phyloP scores from a whole-genome alignment of 1,139 yeast genomes.

The Entelexis sorbosivorans region DNA sequence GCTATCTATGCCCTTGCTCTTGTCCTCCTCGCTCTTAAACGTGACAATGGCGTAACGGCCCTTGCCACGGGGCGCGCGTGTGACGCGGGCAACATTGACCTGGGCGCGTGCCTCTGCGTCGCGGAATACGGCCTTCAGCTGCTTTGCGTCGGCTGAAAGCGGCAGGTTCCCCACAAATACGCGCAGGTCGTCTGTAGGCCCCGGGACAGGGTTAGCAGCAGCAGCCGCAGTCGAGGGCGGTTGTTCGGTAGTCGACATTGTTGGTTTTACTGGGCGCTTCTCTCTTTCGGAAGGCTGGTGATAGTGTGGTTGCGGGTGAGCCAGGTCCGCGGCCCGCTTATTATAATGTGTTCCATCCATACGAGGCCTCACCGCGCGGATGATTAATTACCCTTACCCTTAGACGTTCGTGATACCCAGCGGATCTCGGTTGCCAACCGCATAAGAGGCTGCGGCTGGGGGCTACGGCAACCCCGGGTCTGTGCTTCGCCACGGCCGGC shows the following conservation, averaged over 20 bases:
- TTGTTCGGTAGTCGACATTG: conserved; percentile 1
- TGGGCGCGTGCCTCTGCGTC: background rate
- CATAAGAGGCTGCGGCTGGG: background rate
- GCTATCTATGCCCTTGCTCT: background rate
- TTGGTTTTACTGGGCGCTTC: background rate
- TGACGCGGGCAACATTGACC: background rate
- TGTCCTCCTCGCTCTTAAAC: conserved; percentile 3
- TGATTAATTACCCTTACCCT: conserved; percentile 3
- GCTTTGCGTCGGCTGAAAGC: background rate
- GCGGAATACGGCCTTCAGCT: background rate
- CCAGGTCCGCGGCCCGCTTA: background rate
- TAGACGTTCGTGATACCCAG: background rate
- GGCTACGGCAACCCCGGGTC: background rate
- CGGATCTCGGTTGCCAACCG: conserved; percentile 3
- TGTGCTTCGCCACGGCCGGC: background rate
- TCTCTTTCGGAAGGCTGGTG: background rate
- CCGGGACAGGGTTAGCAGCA: background rate
- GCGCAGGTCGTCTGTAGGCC: background rate
- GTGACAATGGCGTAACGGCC: conserved; percentile 1
- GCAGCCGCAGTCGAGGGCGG: background rate
- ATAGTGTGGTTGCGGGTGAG: background rate
- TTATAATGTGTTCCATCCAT: conserved; percentile 1
- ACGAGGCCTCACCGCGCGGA: background rate
- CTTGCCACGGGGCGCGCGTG: background rate
- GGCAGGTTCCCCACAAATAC: conserved; percentile 6